Percentiles rank a stretch among this genome's conserved stretches.
Evolutionary conservation across 805 yeast species (phyloP).

Genomic region (Nakazawaea anatomiae): DNA sequence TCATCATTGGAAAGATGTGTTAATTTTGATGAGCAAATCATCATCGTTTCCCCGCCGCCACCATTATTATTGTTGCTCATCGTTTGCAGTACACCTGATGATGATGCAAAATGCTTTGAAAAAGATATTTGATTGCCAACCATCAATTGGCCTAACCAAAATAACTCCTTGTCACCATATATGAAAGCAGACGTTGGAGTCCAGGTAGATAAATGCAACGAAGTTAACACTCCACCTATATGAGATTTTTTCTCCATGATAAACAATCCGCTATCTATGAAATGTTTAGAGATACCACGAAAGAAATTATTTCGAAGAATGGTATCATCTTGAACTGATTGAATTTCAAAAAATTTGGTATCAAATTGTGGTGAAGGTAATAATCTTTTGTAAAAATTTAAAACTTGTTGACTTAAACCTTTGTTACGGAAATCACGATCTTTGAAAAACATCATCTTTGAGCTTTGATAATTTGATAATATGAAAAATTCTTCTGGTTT

Average conservation of each 20-base stretch:
- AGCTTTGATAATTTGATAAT: conserved; percentile 25
- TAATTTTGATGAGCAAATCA: conserved; percentile 33
- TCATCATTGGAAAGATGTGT: conserved; percentile 32
- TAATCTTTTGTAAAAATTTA: conserved; percentile 37
- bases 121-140: conserved; percentile 36
- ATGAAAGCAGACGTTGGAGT: conserved; percentile 31
- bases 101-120: conserved; percentile 16
- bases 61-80: not conserved
- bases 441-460: conserved; percentile 40
- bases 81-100: conserved; percentile 15
- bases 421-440: conserved; percentile 31
- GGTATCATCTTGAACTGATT: conserved; percentile 18
- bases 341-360: conserved; percentile 29
- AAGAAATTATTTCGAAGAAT: conserved; percentile 32
- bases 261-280: conserved; percentile 44
- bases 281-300: conserved; percentile 33
- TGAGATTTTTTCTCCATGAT: conserved; percentile 41
- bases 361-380: conserved; percentile 39
- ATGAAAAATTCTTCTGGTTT: conserved; percentile 30
- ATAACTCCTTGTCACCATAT: conserved; percentile 76
- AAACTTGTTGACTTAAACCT: conserved; percentile 26
- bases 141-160: conserved; percentile 63
- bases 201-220: conserved; percentile 34
- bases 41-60: conserved; percentile 15
- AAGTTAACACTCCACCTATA: conserved; percentile 39